Evolutionary conservation across 2,329 filamentous ascomycete genomes (phyloP), one percentile per base, ranked within the genome.

Genomic region (Aureobasidium musti): DNA sequence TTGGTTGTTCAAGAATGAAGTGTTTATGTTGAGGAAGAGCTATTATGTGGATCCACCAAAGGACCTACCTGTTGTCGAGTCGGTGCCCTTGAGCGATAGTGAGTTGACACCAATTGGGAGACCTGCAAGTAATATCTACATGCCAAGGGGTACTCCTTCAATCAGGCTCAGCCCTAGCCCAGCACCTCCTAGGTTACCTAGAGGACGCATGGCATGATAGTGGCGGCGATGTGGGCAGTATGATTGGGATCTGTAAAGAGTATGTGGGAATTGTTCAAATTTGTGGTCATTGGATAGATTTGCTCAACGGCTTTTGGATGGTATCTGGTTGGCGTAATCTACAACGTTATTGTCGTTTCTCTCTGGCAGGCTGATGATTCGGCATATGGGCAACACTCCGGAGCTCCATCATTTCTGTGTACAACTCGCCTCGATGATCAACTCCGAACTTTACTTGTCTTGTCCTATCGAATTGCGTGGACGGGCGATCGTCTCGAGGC

Each of bases 11-110:
- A 64, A 45, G 37, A 64, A 64, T 35, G 47, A 64, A 4, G 61
- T 64, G 4, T 64, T 64, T n/a, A 64, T 64, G 61, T 26, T 64
- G 49, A 53, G 61, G 23, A 64, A 64, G 37, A 54, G 61, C n/a
- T 64, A 64, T 49, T 64, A 64, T 37, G 61, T 64, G 23, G 61
- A 64, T 45, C 61, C 61, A 13, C 61, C 61, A 33, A 54, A 54
- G 35, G 49, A 64, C 11, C 26, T 64, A 49, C 61, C 49, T 0
- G 61, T 64, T 5, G 47, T 64, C 3, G 61, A 64, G 49, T 45
- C 61, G 11, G 61, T 64, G 37, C 61, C 61, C 8, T n/a, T 21
- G 11, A 26, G 14, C 2, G 61, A 64, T 14, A 45, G 19, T 30
- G 61, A 64, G 49, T 54, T 64, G 37, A 64, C 49, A 10, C 61